A percentile compares a stretch with the other conserved stretches of the same genome.
phyloP scores from a whole-genome alignment of 257 asterid species.

The Jacaranda mimosifolia region DNA sequence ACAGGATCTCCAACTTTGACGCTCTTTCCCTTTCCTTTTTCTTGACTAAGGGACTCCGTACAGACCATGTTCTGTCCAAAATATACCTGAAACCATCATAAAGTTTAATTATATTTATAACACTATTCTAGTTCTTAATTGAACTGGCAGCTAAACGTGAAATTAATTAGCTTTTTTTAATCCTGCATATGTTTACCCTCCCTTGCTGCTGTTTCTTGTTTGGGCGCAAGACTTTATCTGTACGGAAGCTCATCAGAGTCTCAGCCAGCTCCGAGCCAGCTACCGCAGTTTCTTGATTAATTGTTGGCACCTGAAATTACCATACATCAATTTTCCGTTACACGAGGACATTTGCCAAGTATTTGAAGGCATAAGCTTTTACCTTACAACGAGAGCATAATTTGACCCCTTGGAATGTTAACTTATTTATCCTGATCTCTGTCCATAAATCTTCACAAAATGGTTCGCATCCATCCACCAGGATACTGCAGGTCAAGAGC shows the following conservation, averaged over 20 bases:
- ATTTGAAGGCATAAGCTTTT: neutral
- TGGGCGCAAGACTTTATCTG: slow-evolving; percentile 52
- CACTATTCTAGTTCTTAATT: neutral
- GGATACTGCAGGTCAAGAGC: slow-evolving; percentile 46
- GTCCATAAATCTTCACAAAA: slow-evolving; percentile 71
- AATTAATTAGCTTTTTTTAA: neutral
- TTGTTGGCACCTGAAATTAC: slow-evolving; percentile 55
- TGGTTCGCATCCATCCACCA: slow-evolving; percentile 77
- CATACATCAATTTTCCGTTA: neutral
- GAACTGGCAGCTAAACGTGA: neutral
- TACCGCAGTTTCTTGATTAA: slow-evolving; percentile 65
- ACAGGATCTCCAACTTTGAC: slow-evolving; percentile 68
- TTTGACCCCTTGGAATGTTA: slow-evolving; percentile 67
- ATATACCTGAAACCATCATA: slow-evolving; percentile 52
- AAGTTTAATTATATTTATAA: neutral
- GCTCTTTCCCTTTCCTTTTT: slow-evolving; percentile 45
- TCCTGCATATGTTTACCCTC: slow-evolving; percentile 31
- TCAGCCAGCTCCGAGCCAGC: slow-evolving; percentile 53
- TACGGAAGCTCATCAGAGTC: slow-evolving; percentile 58
- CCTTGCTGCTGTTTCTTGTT: slow-evolving; percentile 52
- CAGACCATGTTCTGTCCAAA: slow-evolving; percentile 69
- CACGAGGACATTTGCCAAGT: too few relatives aligned
- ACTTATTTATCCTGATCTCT: slow-evolving; percentile 54
- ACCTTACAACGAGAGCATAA: slow-evolving; percentile 82
- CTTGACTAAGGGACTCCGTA: slow-evolving; percentile 29